Evolutionary conservation across 441 rosid species (phyloP), one percentile per base, ranked within the genome.

Genomic region (Daphne laureola): DNA sequence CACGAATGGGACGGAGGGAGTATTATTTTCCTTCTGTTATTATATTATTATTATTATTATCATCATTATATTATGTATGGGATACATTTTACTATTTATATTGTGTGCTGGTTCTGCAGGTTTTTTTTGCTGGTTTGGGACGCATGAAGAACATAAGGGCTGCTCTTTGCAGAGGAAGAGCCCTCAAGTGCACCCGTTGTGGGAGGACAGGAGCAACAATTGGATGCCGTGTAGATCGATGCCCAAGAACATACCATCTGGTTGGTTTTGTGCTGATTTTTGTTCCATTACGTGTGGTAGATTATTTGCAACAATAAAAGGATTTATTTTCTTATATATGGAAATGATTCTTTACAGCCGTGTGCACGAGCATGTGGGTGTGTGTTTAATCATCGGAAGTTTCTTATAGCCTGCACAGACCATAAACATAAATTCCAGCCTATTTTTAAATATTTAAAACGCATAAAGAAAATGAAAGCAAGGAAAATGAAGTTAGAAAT

Each of bases 181-280:
- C 95, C 51, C 67, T 93, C 68, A 93, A 93, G 74, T 93, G 99
- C 72, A 85, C 77, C 58, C 89, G 95, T 62, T 90, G 99, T 73
- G 95, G 90, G 71, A 83, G 99, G 76, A 93, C 95, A 59, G 99
- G 99, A 59, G 99, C 99, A 63, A 90, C 99, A 57, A 93, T 85
- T 61, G 99, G 97, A 55, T 93, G 99, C 70, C 97, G 99, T 53
- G 99, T 93, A 67, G 99, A 93, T 74, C 81, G 95, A 17, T 93
- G 99, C 73, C 97, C 95, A 40, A 90, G 76, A 82, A 93, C 99
- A 61, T 93, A 93, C 70, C 99, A 90, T 72, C 77, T 90, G 99
- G 98, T 93, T 52, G 52, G 83, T 80, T 17, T 66, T 71, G 53
- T 69, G 23, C 46, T 36, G 51, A 49, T 55, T 62, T 12, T 40